phyloP scores from a whole-genome alignment of 345 rosid species.

The Salix viminalis region DNA sequence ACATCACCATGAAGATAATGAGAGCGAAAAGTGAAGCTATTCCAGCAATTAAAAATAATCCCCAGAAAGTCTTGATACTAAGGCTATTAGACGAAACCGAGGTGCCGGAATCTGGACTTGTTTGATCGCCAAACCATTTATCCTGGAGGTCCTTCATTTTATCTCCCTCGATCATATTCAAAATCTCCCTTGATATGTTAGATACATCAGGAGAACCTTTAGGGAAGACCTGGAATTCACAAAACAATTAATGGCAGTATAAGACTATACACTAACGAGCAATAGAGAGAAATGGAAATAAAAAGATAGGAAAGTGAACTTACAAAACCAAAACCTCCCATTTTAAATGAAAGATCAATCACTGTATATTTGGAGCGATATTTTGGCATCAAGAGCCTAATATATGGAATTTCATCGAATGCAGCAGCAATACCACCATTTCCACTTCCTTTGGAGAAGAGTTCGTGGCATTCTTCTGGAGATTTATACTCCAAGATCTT shows the following conservation, averaged over 20 bases:
- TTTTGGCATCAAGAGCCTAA: no score
- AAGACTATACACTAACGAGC: no score
- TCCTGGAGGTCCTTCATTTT: background rate
- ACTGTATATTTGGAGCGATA: no score
- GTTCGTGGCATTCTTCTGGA: slow-evolving; percentile 19
- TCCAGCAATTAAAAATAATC: slow-evolving; percentile 18
- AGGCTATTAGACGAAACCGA: background rate
- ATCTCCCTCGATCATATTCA: slow-evolving; percentile 11
- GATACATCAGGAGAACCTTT: slow-evolving; percentile 8
- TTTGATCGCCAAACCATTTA: background rate
- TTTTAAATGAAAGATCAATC: no score
- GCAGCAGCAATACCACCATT: no score
- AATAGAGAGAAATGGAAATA: no score
- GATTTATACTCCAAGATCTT: slow-evolving; percentile 13
- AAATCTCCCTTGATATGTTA: slow-evolving; percentile 15
- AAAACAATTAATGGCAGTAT: no score
- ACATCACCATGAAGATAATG: background rate
- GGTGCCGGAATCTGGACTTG: background rate
- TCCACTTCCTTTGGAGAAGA: no score
- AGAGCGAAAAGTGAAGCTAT: slow-evolving; percentile 4
- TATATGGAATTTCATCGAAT: no score
- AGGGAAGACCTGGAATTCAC: no score
- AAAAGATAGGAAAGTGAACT: no score
- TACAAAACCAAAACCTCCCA: no score
- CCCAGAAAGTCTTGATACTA: slow-evolving; percentile 16